Evolutionary conservation across 2,329 filamentous ascomycete genomes (phyloP), one percentile per base, ranked within the genome.

Genomic region (Monosporascus ibericus): DNA sequence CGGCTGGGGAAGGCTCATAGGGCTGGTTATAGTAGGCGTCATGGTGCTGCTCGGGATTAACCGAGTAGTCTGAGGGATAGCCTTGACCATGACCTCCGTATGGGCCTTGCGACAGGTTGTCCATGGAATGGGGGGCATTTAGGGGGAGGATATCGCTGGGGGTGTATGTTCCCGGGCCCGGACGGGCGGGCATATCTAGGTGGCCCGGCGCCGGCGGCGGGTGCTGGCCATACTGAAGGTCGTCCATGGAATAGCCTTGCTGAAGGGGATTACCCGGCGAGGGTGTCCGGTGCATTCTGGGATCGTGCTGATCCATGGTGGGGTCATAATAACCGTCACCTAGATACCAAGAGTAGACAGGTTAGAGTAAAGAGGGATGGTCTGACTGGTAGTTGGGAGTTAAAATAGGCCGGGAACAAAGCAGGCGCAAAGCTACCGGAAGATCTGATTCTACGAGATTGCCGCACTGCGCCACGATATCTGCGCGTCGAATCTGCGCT

Each of bases 11-110:
- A 14, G 90, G 88, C 59, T 91, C 81, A 69, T 95, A 95, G 1
- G 90, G 87, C 60, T 87, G 84, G 61, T 86, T 89, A 69, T 88
- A 92, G 74, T 96, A 96, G 51, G 84, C 82, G 70, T 96, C 90
- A 66, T 94, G 90, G 64, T 96, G 90, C 53, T 86, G 85, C 68
- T 95, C 86, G 9, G 92, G 91, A 64, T 90, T 85, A 55, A 96
- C 72, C 4, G 84, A 77, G 68, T 94, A 92, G 52, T 91, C 87
- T 53, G 77, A 76, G 55, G 76, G 77, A 42, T 78, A 75, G 58
- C 82, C 79, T 55, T 76, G 69, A 46, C 69, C 69, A 51, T 71
- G 70, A 52, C 70, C 72, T 30, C 75, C 75, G 54, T 80, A 78
- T 11, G 70, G 67, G 59, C 60, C 71, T 49, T 71, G 73, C 57